A percentile compares a stretch with the other conserved stretches of the same genome.
phyloP scores from a whole-genome alignment of 208 protist species.

The Leishmania aethiopica region DNA sequence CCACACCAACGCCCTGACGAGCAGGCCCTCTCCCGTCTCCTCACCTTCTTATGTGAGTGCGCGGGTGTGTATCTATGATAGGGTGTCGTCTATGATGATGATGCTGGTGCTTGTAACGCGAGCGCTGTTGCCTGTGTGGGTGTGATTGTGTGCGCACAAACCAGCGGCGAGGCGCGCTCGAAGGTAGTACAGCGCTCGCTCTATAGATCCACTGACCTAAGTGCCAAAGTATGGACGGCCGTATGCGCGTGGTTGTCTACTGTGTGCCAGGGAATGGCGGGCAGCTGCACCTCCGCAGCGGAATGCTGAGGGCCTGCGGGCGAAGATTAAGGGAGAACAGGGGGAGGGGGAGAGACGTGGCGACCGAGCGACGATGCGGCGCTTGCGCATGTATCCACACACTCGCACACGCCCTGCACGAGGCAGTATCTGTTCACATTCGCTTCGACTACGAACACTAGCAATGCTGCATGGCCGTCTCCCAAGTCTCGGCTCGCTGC shows the following conservation, averaged over 20 bases:
- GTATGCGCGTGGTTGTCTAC: background rate
- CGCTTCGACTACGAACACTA: background rate
- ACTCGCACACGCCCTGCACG: background rate
- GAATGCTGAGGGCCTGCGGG: background rate
- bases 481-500: background rate
- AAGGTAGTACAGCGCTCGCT: background rate
- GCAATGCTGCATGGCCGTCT: background rate
- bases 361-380: background rate
- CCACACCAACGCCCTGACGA: background rate
- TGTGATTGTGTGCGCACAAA: background rate
- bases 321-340: background rate
- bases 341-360: background rate
- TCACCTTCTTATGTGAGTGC: background rate
- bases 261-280: background rate
- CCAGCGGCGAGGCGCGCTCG: background rate
- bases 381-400: conserved; percentile 8
- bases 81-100: background rate
- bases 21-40: background rate
- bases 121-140: background rate
- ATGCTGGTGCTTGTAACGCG: background rate
- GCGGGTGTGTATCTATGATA: background rate
- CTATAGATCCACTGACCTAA: background rate
- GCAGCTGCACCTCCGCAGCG: background rate
- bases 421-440: background rate
- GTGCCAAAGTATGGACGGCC: background rate